Evolutionary conservation across 768 basidiomycete species (phyloP).

Genomic region (Clavaria fumosa): DNA sequence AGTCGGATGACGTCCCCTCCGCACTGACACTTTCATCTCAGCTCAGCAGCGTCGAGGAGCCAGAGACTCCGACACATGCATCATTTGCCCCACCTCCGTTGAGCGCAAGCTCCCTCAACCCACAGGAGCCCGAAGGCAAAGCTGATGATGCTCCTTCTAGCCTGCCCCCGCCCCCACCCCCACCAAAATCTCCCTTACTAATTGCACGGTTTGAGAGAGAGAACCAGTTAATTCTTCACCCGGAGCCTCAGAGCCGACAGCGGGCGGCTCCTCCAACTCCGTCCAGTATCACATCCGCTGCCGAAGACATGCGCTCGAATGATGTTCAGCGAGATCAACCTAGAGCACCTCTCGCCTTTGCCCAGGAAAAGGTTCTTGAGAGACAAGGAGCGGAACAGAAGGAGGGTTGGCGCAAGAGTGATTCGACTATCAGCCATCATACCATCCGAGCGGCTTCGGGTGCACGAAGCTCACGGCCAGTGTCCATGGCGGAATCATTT

Average conservation of each 20-base stretch:
- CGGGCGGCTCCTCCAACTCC: constrained; percentile 40
- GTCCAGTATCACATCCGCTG: constrained; percentile 41
- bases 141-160: constrained; percentile 29
- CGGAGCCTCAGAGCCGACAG: constrained; percentile 24
- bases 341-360: constrained; percentile 5
- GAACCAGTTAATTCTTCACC: too few species aligned
- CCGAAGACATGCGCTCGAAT: constrained; percentile 34
- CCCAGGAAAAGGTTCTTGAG: not conserved
- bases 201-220: constrained; percentile 9
- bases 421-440: constrained; percentile 65
- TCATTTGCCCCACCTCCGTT: constrained; percentile 2
- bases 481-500: constrained; percentile 64
- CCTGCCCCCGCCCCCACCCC: not conserved
- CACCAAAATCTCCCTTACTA: not conserved
- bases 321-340: constrained; percentile 20
- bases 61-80: not conserved
- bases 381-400: constrained; percentile 27
- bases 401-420: constrained; percentile 69
- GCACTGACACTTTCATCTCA: too few species aligned
- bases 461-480: constrained; percentile 45
- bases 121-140: constrained; percentile 14
- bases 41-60: not conserved
- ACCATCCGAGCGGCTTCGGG: constrained; percentile 40
- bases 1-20: constrained; percentile 23
- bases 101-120: constrained; percentile 2